Evolutionary conservation across 2,329 filamentous ascomycete species (phyloP).

Genomic region (Fusarium sp.): DNA sequence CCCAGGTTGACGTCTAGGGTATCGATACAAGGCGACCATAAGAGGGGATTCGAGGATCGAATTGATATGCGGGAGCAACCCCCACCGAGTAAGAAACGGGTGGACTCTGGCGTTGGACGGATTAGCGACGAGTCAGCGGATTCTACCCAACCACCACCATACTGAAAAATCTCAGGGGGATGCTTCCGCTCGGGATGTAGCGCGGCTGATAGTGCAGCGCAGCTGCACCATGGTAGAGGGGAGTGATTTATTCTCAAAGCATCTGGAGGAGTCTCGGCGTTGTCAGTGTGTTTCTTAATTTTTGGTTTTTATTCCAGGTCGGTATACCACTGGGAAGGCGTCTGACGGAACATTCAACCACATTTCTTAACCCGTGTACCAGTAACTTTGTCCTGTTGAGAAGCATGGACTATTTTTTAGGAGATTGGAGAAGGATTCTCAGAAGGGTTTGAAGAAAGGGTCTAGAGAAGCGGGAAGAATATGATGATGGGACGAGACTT

Average conservation of each 20-base stretch:
- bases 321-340: constrained; percentile 39
- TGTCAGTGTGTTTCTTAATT: constrained; percentile 13
- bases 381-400: constrained; percentile 32
- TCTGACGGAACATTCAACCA: constrained; percentile 21
- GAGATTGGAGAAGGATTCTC: constrained; percentile 7
- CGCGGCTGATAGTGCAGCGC: constrained; percentile 21
- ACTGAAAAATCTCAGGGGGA: not conserved
- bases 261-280: constrained; percentile 40
- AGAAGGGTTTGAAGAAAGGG: constrained; percentile 6
- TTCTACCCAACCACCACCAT: constrained; percentile 12
- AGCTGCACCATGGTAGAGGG: constrained; percentile 5
- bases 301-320: constrained; percentile 7
- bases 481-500: constrained; percentile 19
- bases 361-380: constrained; percentile 30
- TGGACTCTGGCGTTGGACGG: constrained; percentile 48
- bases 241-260: constrained; percentile 27
- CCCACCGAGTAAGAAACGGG: constrained; percentile 44
- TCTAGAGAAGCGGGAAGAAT: constrained; percentile 1
- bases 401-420: constrained; percentile 21
- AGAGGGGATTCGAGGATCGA: constrained; percentile 30
- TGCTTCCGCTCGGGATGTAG: not conserved
- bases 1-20: constrained; percentile 34
- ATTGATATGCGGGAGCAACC: constrained; percentile 31
- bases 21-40: constrained; percentile 36
- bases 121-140: constrained; percentile 45